phyloP scores from a whole-genome alignment of 2,329 filamentous ascomycete genomes.

The Cordyceps javanica region DNA sequence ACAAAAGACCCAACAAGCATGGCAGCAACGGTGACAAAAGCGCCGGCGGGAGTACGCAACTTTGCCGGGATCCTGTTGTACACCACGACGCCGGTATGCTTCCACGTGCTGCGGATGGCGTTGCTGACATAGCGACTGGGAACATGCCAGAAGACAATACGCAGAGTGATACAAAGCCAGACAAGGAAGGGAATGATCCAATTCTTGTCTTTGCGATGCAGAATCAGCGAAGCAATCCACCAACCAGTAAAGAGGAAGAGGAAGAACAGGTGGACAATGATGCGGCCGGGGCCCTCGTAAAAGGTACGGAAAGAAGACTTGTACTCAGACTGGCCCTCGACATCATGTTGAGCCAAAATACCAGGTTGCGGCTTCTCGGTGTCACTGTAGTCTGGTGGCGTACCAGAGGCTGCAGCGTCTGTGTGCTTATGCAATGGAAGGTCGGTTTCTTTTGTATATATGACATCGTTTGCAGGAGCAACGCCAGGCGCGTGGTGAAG shows the following conservation, averaged over 20 bases:
- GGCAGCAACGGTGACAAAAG: slow-evolving; percentile 57
- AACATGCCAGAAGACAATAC: slow-evolving; percentile 68
- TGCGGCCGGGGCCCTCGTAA: slow-evolving; percentile 37
- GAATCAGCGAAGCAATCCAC: slow-evolving; percentile 70
- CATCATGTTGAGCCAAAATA: slow-evolving; percentile 24
- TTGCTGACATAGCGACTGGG: slow-evolving; percentile 60
- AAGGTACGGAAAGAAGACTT: slow-evolving; percentile 25
- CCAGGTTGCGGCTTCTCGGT: slow-evolving; percentile 31
- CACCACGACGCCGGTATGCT: slow-evolving; percentile 52
- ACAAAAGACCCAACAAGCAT: slow-evolving; percentile 75
- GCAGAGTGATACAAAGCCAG: slow-evolving; percentile 67
- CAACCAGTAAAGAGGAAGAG: slow-evolving; percentile 48
- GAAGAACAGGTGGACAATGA: slow-evolving; percentile 41
- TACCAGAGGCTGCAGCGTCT: slow-evolving; percentile 15
- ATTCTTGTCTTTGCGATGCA: slow-evolving; percentile 66
- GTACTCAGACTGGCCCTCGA: slow-evolving; percentile 18
- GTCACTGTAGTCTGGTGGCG: slow-evolving; percentile 33
- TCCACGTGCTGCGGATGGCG: slow-evolving; percentile 64
- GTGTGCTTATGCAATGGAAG: slow-evolving; percentile 16
- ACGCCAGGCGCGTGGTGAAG: slow-evolving; percentile 34
- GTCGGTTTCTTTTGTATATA: slow-evolving; percentile 33
- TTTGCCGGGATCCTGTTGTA: slow-evolving; percentile 60
- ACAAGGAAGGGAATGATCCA: slow-evolving; percentile 83
- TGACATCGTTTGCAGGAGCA: slow-evolving; percentile 33
- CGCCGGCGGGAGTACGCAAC: slow-evolving; percentile 57